Evolutionary conservation across 768 basidiomycete genomes (phyloP).

Genomic region (Clitopilus passeckerianus): DNA sequence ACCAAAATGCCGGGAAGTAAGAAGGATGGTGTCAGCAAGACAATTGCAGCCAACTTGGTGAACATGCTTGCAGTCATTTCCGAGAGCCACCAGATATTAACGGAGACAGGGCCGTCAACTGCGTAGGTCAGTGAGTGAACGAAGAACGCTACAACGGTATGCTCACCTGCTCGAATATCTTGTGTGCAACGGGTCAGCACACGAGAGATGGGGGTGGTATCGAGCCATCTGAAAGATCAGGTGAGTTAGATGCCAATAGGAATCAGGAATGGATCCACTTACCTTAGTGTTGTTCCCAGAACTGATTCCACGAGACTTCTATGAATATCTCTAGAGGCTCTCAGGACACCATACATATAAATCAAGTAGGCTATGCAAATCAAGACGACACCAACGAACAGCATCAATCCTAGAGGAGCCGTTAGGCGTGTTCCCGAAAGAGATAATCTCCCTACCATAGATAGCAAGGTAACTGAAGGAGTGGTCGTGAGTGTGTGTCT

Average conservation of each 20-base stretch:
- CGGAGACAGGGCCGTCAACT: constrained; percentile 42
- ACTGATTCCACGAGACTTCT: constrained; percentile 44
- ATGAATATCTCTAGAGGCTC: constrained; percentile 55
- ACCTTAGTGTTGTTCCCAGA: constrained; percentile 59
- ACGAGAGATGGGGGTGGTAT: constrained; percentile 41
- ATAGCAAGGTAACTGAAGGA: constrained; percentile 40
- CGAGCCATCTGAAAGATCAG: constrained; percentile 38
- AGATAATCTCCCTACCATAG: constrained; percentile 27
- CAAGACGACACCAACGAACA: constrained; percentile 21
- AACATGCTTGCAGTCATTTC: constrained; percentile 29
- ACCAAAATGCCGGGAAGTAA: constrained; percentile 39
- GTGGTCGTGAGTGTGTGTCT: not conserved
- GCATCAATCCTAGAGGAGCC: constrained; percentile 24
- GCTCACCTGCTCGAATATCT: constrained; percentile 44
- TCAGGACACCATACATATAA: constrained; percentile 41
- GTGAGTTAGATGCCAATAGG: not conserved
- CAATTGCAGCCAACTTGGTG: constrained; percentile 37
- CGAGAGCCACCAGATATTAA: constrained; percentile 19
- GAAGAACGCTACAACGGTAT: constrained; percentile 8
- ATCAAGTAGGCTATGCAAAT: constrained; percentile 29
- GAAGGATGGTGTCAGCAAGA: constrained; percentile 41
- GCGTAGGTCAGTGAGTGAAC: constrained; percentile 30
- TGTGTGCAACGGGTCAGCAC: constrained; percentile 65
- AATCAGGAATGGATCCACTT: constrained; percentile 1
- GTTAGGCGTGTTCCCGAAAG: constrained; percentile 12